phyloP scores from a whole-genome alignment of 2,329 filamentous ascomycete species.

The Lasiodiplodia sp. region DNA sequence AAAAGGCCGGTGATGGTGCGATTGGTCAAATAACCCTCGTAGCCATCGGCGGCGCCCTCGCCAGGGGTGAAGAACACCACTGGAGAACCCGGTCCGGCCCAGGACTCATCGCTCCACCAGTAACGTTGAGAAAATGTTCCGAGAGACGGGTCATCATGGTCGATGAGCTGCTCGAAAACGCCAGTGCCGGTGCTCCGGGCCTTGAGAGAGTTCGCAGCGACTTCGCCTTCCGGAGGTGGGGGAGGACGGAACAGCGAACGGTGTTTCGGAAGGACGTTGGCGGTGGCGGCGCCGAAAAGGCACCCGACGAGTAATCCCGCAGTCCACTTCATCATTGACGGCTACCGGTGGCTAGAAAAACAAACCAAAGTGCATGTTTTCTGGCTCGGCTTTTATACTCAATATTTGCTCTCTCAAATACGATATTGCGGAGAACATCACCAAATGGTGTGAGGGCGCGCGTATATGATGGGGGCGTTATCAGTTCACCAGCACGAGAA shows the following conservation, averaged over 20 bases:
- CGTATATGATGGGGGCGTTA: background rate
- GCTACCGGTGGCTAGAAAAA: background rate
- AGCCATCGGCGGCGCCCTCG: conserved; percentile 57
- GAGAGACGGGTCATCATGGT: conserved; percentile 63
- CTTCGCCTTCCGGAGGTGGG: background rate
- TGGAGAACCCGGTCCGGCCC: conserved; percentile 63
- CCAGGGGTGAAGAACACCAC: conserved; percentile 61
- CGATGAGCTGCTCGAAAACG: conserved; percentile 63
- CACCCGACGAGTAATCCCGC: conserved; percentile 3
- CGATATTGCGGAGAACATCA: background rate
- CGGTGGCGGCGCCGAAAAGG: conserved; percentile 3
- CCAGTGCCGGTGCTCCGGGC: conserved; percentile 3
- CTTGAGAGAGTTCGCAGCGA: background rate
- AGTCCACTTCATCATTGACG: background rate
- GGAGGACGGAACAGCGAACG: conserved; percentile 18
- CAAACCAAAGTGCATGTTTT: background rate
- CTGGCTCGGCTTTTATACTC: background rate
- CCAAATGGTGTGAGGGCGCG: background rate
- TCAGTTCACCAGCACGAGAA: background rate
- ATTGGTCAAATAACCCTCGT: conserved; percentile 60
- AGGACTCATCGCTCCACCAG: conserved; percentile 60
- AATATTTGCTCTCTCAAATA: background rate
- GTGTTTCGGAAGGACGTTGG: conserved; percentile 18
- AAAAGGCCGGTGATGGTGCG: conserved; percentile 58
- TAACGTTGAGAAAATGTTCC: conserved; percentile 64